A percentile compares a stretch with the other conserved stretches of the same genome.
Evolutionary conservation across 2,329 filamentous ascomycete genomes (phyloP).

Genomic region (Phyllosticta citrichinensis): DNA sequence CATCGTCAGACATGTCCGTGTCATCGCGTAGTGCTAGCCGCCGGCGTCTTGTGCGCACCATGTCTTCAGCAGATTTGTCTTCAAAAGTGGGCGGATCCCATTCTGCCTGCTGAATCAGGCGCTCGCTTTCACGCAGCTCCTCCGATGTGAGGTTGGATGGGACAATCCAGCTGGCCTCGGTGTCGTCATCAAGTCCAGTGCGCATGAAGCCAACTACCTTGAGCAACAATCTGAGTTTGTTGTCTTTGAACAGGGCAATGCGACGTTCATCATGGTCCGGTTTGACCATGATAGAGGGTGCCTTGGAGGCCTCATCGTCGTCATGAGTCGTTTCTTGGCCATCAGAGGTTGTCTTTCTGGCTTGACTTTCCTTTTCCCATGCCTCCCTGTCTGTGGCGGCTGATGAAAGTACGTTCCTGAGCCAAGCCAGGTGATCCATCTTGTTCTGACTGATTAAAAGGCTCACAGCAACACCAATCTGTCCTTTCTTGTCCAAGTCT

Average conservation of each 20-base stretch:
- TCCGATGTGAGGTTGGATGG: conserved; percentile 55
- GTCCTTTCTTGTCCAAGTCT: conserved; percentile 52
- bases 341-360: conserved; percentile 31
- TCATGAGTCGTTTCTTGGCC: not conserved
- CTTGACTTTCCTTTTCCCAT: conserved; percentile 65
- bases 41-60: conserved; percentile 60
- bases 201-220: conserved; percentile 61
- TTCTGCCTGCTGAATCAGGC: conserved; percentile 66
- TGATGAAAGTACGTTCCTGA: conserved; percentile 59
- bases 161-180: conserved; percentile 69
- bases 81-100: conserved; percentile 63
- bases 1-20: conserved; percentile 22
- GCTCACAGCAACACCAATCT: conserved; percentile 71
- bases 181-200: conserved; percentile 56
- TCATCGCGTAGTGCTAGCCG: conserved; percentile 31
- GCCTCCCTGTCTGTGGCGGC: conserved; percentile 64
- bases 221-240: conserved; percentile 77
- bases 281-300: conserved; percentile 41
- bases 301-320: conserved; percentile 23
- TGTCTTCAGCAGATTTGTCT: conserved; percentile 63
- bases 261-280: conserved; percentile 57
- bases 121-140: conserved; percentile 57
- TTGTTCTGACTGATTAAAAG: conserved; percentile 73
- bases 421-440: conserved; percentile 66
- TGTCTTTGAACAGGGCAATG: conserved; percentile 77